Percentiles rank a stretch among this genome's conserved stretches.
phyloP scores from a whole-genome alignment of 805 yeast genomes.

The Jamesozyma spencerorum region DNA sequence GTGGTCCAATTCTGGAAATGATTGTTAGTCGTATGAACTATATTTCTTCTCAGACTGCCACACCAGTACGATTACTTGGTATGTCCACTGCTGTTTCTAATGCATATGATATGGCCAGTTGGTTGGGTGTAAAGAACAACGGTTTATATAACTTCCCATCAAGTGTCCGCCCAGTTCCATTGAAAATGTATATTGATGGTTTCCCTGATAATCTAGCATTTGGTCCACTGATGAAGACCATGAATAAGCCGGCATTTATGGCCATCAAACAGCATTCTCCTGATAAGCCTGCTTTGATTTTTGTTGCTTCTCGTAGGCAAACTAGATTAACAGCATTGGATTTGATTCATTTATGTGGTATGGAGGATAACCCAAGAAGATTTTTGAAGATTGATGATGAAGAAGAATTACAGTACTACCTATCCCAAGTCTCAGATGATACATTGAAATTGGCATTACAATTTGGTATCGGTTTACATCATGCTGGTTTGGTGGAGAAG shows the following conservation, averaged over 20 bases:
- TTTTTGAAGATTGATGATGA: constrained; percentile 67
- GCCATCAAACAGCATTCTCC: constrained; percentile 91
- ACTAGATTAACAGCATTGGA: constrained; percentile 77
- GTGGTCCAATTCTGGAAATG: constrained; percentile 96
- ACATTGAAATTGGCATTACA: constrained; percentile 64
- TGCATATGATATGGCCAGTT: constrained; percentile 87
- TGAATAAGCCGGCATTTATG: constrained; percentile 74
- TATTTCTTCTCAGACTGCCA: constrained; percentile 55
- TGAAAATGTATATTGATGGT: constrained; percentile 81
- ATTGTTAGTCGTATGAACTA: constrained; percentile 78
- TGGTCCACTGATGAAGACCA: constrained; percentile 62
- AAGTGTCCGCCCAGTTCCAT: constrained; percentile 88
- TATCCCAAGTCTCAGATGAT: constrained; percentile 85
- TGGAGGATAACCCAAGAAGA: constrained; percentile 44
- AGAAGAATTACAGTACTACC: constrained; percentile 65
- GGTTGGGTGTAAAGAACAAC: constrained; percentile 74
- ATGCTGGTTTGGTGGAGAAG: constrained; percentile 88
- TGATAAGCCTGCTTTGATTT: constrained; percentile 87
- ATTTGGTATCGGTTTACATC: constrained; percentile 87
- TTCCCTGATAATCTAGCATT: constrained; percentile 74
- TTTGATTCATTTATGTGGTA: constrained; percentile 62
- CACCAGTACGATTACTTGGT: constrained; percentile 84
- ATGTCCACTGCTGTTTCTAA: constrained; percentile 91
- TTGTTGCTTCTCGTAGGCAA: constrained; percentile 92
- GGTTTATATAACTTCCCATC: constrained; percentile 95